Percentiles rank a stretch among this genome's conserved stretches.
Evolutionary conservation across 1,139 yeast species (phyloP).

Genomic region (Blastobotrys indianensis): DNA sequence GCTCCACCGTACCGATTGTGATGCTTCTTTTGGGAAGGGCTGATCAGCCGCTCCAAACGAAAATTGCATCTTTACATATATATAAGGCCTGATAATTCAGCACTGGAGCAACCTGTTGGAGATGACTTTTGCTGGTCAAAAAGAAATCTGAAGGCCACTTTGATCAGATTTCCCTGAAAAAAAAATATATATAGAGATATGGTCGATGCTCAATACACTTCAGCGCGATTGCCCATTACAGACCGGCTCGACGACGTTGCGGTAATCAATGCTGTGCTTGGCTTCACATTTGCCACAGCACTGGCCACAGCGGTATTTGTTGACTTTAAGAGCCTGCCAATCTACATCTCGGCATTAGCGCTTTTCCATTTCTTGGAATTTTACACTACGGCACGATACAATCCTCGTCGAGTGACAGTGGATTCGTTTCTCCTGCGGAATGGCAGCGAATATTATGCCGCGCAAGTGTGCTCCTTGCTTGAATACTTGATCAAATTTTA

Average conservation of each 20-base stretch:
- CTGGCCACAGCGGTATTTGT: slow-evolving; percentile 12
- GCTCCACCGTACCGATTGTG: too few species aligned
- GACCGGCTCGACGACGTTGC: slow-evolving; percentile 32
- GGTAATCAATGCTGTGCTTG: slow-evolving; percentile 36
- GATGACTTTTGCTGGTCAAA: too few species aligned
- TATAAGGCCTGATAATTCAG: too few species aligned
- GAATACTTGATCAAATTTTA: slow-evolving; percentile 38
- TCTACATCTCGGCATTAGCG: slow-evolving; percentile 50
- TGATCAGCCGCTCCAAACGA: too few species aligned
- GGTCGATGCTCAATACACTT: too few species aligned
- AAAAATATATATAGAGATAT: too few species aligned
- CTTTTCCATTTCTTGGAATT: slow-evolving; percentile 79
- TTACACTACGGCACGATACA: slow-evolving; percentile 67
- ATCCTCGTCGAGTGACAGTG: slow-evolving; percentile 56
- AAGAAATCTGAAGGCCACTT: too few species aligned
- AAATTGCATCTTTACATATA: too few species aligned
- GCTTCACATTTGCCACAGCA: slow-evolving; percentile 18
- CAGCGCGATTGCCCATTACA: not conserved
- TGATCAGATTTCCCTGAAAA: too few species aligned
- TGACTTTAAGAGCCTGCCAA: slow-evolving; percentile 34
- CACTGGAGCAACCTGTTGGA: too few species aligned
- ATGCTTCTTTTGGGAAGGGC: too few species aligned
- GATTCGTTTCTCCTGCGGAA: slow-evolving; percentile 78
- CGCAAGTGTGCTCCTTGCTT: slow-evolving; percentile 49
- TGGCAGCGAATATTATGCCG: slow-evolving; percentile 56